Evolutionary conservation across 2,329 filamentous ascomycete species (phyloP), one percentile per base, ranked within the genome.

Genomic region (Sporothrix mexicana): DNA sequence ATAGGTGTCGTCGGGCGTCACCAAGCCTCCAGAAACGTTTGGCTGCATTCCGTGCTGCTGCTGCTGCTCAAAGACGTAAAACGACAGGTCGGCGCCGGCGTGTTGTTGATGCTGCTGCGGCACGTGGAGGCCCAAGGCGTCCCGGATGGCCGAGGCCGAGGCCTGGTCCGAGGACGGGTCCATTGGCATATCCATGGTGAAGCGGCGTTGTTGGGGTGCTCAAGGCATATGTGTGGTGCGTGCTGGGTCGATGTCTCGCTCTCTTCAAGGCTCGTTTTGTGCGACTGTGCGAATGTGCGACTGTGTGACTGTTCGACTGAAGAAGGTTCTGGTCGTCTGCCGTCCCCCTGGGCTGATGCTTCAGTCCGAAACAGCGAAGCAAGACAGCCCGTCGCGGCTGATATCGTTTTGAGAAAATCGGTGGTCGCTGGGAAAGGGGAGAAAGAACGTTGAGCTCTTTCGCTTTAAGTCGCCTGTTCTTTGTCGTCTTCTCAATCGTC

Each of bases 171-270:
- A 17, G 17, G 66, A 51, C 62, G 69, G 47, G 13, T 73, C 64
- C 72, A 73, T 69, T 57, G 62, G 51, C 59, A 61, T 47, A 45
- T 70, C 72, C 72, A 73, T 73, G n/a, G 47, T 45, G 49, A 55
- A 57, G 41, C 7, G 64, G 3, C 30, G 61, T 17, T 13, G 45
- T 41, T 17, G 68, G 69, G 5, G n/a, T 8, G 51, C 15, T 12
- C 13, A 20, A 61, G 43, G 55, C 69, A 61, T 47, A 41, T 10
- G 68, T 49, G 23, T 62, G 23, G 8, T 43, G 51, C 13, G 23
- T 25, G 15, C 25, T 13, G 9, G 25, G 20, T n/a, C 10, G n/a
- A 23, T 41, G 41, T 66, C 61, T 45, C 13, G 59, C n/a, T 41
- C 3, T 62, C 30, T 15, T n/a, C 57, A 25, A 9, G 8, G 7